Evolutionary conservation across 148 eudicot species (phyloP), one percentile per base, ranked within the genome.

Genomic region (Cornus florida): DNA sequence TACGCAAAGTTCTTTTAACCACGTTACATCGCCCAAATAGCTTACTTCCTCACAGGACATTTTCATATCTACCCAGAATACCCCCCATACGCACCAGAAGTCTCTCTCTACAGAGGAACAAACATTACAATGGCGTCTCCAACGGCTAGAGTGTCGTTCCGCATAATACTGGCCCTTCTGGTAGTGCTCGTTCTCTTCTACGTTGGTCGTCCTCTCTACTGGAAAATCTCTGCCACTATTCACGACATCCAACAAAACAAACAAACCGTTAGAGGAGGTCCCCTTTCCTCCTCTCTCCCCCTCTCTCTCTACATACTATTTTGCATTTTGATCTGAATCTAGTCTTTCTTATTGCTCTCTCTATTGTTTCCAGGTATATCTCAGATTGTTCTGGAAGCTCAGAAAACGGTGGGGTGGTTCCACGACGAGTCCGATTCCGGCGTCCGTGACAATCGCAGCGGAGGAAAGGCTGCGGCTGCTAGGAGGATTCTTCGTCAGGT

Each of bases 211-310:
- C 92, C 92, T 67, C 86, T 89, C 78, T 89, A 89, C 87, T 89
- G 92, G 92, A 89, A 89, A 77, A 85, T 89, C 84, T 87, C 90
- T 72, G 90, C 90, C 83, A 87, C 90, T 56, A 56, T 87, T 74
- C 92, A 89, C 74, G 90, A 89, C 39, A 87, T 87, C 77, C 90
- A 86, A 5, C 77, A 81, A 50, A 85, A 89, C 80, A 85, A 87
- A 77, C 92, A 84, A 75, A 89, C 90, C 76, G 88, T 88, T 60
- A 65, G 84, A 17, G 87, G 85, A 84, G 91, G 91, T 86, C 69
- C 57, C 65, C 33, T 28, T 28, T 59, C 10, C 2, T 19, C 41
- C 66, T 74, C 28, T 32, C 56, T 70, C 48, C 73, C 46, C n/a
- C 19, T 70, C 11, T 67, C n/a, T 67, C 9, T 12, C 20, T 39